Base-by-base conservation (phyloP, 768 basidiomycete genomes). In the Serendipita vermifera region DNA sequence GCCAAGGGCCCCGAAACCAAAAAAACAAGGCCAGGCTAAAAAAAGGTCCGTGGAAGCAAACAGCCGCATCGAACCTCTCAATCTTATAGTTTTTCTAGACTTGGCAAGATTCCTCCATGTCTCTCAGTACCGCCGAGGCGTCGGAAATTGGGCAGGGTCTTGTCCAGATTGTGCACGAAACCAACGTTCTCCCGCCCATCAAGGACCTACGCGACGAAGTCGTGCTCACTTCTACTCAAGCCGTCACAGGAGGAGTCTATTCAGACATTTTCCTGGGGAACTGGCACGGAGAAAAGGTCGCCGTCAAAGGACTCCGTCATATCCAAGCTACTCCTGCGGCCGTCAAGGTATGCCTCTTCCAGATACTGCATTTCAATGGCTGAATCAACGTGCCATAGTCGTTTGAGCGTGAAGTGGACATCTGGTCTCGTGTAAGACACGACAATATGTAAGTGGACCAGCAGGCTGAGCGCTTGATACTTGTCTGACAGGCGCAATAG, bases 241-340 rank as follows among this genome's bases (percentile, higher is more conserved):
- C 78, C 5, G 63, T 76, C 38, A 74, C 74, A 14, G 75, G 75
- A 40, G 79, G 59, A 59, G 70, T 70, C 20, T 77, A 77, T 58
- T 79, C 77, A 62, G 74, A 79, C 54, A 71, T 82, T 36, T 81
- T 71, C 67, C 63, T 72, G 56, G 81, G 80, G 15, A 67, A 61
- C 29, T 81, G 80, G 80, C 62, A 81, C 13, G 74, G 70, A 59
- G 72, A 77, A 61, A 78, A 75, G 68, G 78, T 75, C 36, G 81
- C 81, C 7, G 62, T 82, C 53, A 82, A 81, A 59, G 74, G 73
- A 11, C 59, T 81, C 4, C 72, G 77, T 55, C 69, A 75, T 58
- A 62, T 78, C 38, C 73, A 70, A 59, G 68, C 72, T 9, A 63
- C 70, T 6, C 73, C 71, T 58, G 72, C 73, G 66, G 72, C 78